phyloP scores from a whole-genome alignment of 768 basidiomycete genomes.

The Brasilioporus rufonigricans region DNA sequence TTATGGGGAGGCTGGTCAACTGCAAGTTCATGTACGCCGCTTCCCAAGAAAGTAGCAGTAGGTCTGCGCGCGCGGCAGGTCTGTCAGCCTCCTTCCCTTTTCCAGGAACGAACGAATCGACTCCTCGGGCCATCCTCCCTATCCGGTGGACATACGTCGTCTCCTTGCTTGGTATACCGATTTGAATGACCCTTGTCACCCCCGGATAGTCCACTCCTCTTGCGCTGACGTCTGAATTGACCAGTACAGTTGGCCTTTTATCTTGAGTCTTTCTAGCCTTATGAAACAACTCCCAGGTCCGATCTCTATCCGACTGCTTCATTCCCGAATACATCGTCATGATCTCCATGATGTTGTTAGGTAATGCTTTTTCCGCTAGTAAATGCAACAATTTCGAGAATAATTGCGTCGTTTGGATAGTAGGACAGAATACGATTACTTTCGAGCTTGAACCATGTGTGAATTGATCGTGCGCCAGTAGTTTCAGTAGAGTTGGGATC shows the following conservation, averaged over 20 bases:
- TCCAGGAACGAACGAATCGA: slow-evolving; percentile 40
- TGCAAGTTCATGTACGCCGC: slow-evolving; percentile 59
- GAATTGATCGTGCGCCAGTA: slow-evolving; percentile 89
- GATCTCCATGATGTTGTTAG: slow-evolving; percentile 54
- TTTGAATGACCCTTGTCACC: slow-evolving; percentile 87
- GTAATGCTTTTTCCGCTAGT: slow-evolving; percentile 43
- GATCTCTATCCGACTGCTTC: slow-evolving; percentile 17
- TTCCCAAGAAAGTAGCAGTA: slow-evolving; percentile 82
- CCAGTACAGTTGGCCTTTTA: slow-evolving; percentile 55
- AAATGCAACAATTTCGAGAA: slow-evolving; percentile 61
- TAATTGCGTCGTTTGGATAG: slow-evolving; percentile 82
- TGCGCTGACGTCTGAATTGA: slow-evolving; percentile 88
- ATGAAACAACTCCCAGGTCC: slow-evolving; percentile 26
- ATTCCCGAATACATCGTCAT: slow-evolving; percentile 85
- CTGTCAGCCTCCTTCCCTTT: neutral
- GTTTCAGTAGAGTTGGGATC: slow-evolving; percentile 72
- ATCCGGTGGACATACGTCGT: slow-evolving; percentile 87
- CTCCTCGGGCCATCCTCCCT: slow-evolving; percentile 78
- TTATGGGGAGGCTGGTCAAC: slow-evolving; percentile 67
- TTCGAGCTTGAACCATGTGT: slow-evolving; percentile 64
- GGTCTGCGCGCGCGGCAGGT: slow-evolving; percentile 55
- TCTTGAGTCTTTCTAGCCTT: slow-evolving; percentile 13
- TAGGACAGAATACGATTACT: slow-evolving; percentile 78
- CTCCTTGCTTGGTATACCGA: slow-evolving; percentile 69
- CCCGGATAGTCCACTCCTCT: slow-evolving; percentile 88